Conservation (phyloP, 371 early-diverging fungal genomes). For the Lichtheimia corymbifera region DNA sequence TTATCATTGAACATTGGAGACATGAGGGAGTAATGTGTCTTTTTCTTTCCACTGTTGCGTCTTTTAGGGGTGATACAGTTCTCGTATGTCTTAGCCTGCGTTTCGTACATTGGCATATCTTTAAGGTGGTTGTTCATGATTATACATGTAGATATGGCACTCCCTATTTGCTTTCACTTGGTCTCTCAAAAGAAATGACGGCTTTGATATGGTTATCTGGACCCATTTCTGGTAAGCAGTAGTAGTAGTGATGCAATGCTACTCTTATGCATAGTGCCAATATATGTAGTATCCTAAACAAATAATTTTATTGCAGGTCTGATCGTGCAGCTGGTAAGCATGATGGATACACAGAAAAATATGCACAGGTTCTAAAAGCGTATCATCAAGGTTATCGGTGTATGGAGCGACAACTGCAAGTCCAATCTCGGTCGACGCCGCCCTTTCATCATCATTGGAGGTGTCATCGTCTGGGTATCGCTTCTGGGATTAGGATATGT, state of each 20-base stretch:
- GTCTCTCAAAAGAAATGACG: constrained; percentile 65
- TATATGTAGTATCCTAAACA: not conserved
- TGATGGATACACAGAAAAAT: too few species aligned
- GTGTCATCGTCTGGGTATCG: constrained; percentile 54
- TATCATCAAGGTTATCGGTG: constrained; percentile 51
- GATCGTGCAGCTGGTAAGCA: constrained; percentile 27
- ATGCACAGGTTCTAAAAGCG: not conserved
- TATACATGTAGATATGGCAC: constrained; percentile 61
- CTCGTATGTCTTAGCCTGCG: constrained; percentile 33
- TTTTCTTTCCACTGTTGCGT: not conserved
- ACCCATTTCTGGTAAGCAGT: constrained; percentile 69
- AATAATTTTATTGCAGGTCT: constrained; percentile 43
- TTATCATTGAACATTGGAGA: not conserved
- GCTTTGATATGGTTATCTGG: constrained; percentile 79
- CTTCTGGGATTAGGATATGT: constrained; percentile 69
- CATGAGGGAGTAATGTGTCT: too few species aligned
- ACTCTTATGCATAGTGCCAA: not conserved
- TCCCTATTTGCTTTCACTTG: constrained; percentile 70
- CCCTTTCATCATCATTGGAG: constrained; percentile 59
- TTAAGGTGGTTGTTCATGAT: too few species aligned
- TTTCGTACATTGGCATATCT: too few species aligned
- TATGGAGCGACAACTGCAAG: constrained; percentile 58
- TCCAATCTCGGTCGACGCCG: constrained; percentile 56
- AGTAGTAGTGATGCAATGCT: not conserved
- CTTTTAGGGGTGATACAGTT: constrained; percentile 52